Evolutionary conservation across 768 basidiomycete species (phyloP).

Genomic region (Auriscalpium vulgare): DNA sequence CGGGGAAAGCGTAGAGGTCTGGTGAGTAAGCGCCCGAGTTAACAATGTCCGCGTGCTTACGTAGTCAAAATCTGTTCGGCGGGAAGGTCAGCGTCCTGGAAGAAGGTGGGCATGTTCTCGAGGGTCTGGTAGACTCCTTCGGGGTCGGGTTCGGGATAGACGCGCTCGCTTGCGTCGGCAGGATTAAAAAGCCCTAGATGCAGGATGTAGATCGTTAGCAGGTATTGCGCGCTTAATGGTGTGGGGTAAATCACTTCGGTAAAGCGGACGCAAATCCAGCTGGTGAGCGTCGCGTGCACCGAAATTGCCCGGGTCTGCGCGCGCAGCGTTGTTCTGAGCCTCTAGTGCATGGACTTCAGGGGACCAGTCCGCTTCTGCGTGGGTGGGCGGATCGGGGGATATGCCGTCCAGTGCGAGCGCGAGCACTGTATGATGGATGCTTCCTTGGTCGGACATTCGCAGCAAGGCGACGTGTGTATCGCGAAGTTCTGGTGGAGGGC

Average conservation of each 20-base stretch:
- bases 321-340: not conserved
- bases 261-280: constrained; percentile 40
- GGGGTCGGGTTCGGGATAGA: constrained; percentile 20
- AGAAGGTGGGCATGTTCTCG: constrained; percentile 47
- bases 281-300: constrained; percentile 35
- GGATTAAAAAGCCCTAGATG: constrained; percentile 17
- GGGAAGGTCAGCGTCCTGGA: constrained; percentile 42
- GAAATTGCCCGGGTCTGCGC: constrained; percentile 27
- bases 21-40: not conserved
- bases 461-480: constrained; percentile 4
- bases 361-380: constrained; percentile 2
- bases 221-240: not conserved
- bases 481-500: constrained; percentile 20
- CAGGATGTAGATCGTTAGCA: not conserved
- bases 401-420: not conserved
- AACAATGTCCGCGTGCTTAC: constrained; percentile 28
- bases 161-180: constrained; percentile 1
- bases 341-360: constrained; percentile 1
- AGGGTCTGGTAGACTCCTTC: constrained; percentile 40
- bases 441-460: constrained; percentile 9
- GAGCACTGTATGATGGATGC: constrained; percentile 6
- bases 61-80: constrained; percentile 52
- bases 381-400: not conserved
- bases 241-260: constrained; percentile 39
- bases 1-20: too few relatives aligned